A percentile compares a stretch with the other conserved stretches of the same genome.
Conservation (phyloP, 2,329 filamentous ascomycete genomes). For the Zelopaecilomyces penicillatus region DNA sequence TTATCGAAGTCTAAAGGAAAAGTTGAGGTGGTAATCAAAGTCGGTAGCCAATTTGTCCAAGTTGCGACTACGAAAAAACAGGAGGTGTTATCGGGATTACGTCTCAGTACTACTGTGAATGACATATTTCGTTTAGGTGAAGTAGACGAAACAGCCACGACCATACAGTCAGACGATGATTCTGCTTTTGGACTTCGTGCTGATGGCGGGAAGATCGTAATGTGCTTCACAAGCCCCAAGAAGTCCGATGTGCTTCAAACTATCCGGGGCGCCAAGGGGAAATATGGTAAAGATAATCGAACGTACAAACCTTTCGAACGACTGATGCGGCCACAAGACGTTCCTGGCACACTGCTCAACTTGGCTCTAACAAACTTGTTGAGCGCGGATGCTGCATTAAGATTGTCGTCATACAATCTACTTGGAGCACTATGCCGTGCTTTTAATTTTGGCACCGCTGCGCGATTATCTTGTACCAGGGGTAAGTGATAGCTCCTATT, state of each 20-base stretch:
- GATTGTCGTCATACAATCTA: slow-evolving; percentile 59
- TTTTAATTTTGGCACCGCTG: slow-evolving; percentile 57
- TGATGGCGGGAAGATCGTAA: slow-evolving; percentile 61
- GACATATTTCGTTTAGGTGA: slow-evolving; percentile 62
- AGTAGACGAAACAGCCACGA: slow-evolving; percentile 57
- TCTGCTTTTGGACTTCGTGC: slow-evolving; percentile 59
- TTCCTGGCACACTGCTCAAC: slow-evolving; percentile 61
- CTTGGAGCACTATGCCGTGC: slow-evolving; percentile 58
- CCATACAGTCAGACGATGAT: slow-evolving; percentile 57
- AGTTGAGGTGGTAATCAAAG: slow-evolving; percentile 60
- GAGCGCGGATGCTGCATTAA: slow-evolving; percentile 50
- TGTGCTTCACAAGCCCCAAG: slow-evolving; percentile 62
- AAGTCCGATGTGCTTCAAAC: slow-evolving; percentile 56
- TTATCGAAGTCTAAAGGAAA: slow-evolving; percentile 63
- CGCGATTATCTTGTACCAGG: slow-evolving; percentile 53
- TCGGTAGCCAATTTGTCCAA: slow-evolving; percentile 62
- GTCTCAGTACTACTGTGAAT: slow-evolving; percentile 56
- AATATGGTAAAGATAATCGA: slow-evolving; percentile 54
- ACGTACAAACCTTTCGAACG: slow-evolving; percentile 54
- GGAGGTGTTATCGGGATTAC: slow-evolving; percentile 55
- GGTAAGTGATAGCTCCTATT: slow-evolving; percentile 29
- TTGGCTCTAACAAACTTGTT: slow-evolving; percentile 59
- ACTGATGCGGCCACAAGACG: slow-evolving; percentile 60
- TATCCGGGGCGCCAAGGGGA: slow-evolving; percentile 54
- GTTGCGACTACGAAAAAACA: slow-evolving; percentile 62